Conservation (phyloP, 2,329 filamentous ascomycete genomes). For the Scopulariopsis brevicaulis region DNA sequence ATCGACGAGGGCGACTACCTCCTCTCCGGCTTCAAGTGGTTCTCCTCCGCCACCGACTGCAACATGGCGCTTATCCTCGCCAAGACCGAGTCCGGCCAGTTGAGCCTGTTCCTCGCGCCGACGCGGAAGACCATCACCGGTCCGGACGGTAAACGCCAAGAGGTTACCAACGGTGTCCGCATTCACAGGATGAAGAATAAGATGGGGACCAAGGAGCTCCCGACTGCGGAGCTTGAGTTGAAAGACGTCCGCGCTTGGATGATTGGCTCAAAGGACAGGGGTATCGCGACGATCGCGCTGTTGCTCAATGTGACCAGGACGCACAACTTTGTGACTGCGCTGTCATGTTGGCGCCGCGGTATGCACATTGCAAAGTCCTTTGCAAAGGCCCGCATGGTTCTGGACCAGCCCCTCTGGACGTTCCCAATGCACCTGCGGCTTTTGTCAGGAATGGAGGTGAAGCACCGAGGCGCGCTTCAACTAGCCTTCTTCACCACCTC, state of each 20-base stretch:
- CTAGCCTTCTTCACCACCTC: constrained; percentile 6
- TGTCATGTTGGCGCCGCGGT: constrained; percentile 5
- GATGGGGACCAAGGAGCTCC: constrained; percentile 9
- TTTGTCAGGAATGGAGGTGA: constrained; percentile 7
- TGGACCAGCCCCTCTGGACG: constrained; percentile 7
- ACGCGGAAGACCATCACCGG: constrained; percentile 1
- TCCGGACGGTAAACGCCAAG: constrained; percentile 1
- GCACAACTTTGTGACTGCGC: constrained; percentile 5
- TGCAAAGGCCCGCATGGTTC: constrained; percentile 2
- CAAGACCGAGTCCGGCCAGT: background rate
- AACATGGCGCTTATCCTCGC: constrained; percentile 7
- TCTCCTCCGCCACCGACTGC: constrained; percentile 8
- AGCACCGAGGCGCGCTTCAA: constrained; percentile 4
- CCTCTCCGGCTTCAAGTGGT: constrained; percentile 9
- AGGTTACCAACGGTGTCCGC: constrained; percentile 7
- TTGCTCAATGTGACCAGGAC: constrained; percentile 8
- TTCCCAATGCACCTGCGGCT: constrained; percentile 8
- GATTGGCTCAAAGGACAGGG: constrained; percentile 6
- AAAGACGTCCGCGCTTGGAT: constrained; percentile 6
- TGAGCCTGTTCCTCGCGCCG: constrained; percentile 8
- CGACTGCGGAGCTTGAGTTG: constrained; percentile 8
- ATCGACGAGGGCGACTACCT: constrained; percentile 9
- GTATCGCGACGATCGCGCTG: constrained; percentile 7
- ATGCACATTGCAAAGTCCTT: constrained; percentile 6
- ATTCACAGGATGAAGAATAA: constrained; percentile 9